Percentiles rank a stretch among this genome's conserved stretches.
Conservation (phyloP, 768 basidiomycete species). For the Kwoniella botswanensis region DNA sequence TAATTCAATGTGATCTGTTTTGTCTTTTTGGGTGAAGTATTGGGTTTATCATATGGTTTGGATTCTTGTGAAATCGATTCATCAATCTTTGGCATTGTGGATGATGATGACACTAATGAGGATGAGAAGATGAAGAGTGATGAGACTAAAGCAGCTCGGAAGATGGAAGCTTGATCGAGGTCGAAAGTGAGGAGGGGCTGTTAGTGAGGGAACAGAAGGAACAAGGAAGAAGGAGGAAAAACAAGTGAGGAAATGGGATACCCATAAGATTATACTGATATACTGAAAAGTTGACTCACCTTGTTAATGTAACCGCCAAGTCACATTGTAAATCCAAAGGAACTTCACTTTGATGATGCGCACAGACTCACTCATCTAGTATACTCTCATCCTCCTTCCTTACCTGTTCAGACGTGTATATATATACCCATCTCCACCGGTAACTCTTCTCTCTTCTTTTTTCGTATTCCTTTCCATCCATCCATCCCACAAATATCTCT, state of each 20-base stretch:
- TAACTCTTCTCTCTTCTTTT: constrained; percentile 2
- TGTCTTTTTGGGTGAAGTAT: not conserved
- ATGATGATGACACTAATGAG: too few relatives aligned
- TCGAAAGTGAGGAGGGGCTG: too few relatives aligned
- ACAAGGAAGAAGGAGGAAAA: too few relatives aligned
- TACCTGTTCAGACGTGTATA: not conserved
- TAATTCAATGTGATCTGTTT: not conserved
- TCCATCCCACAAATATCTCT: not conserved
- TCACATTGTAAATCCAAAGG: too few relatives aligned
- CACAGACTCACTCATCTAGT: not conserved
- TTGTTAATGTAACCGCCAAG: too few relatives aligned
- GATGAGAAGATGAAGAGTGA: too few relatives aligned
- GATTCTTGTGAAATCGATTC: not conserved
- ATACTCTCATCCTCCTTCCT: not conserved
- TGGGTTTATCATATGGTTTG: constrained; percentile 5
- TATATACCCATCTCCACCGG: not conserved
- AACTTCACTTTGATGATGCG: not conserved
- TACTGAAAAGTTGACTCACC: not conserved
- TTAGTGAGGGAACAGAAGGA: too few relatives aligned
- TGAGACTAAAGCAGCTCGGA: too few relatives aligned
- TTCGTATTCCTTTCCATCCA: not conserved
- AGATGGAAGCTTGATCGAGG: too few relatives aligned
- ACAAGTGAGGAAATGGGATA: too few relatives aligned
- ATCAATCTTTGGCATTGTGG: not conserved
- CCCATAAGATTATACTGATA: too few relatives aligned